Percentiles rank a stretch among this genome's conserved stretches.
These are phyloP conservation scores for Artemisia annua DNA, from an alignment of 129 eudicot genomes.

Conservation along the genomic window DNA sequence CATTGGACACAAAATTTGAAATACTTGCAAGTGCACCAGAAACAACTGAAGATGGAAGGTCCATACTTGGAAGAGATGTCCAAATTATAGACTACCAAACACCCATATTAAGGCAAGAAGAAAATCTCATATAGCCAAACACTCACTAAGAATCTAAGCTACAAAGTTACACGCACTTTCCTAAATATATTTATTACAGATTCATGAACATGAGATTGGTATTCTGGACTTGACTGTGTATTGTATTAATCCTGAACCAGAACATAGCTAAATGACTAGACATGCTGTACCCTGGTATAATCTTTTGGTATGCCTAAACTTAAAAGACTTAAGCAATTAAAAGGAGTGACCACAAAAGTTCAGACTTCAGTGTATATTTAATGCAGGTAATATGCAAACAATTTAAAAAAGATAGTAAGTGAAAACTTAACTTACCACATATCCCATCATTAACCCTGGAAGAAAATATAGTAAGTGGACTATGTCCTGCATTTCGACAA, in stretches of 20 bases:
- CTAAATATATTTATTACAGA: slow-evolving; percentile 5
- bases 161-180: slow-evolving; percentile 3
- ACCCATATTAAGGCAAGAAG: slow-evolving; percentile 8
- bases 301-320: neutral
- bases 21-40: too few species aligned
- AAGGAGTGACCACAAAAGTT: slow-evolving; percentile 4
- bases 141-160: neutral
- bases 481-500: slow-evolving; percentile 75
- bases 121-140: neutral
- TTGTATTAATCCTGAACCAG: too few species aligned
- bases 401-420: neutral
- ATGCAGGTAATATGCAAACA: neutral
- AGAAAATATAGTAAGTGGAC: slow-evolving; percentile 62
- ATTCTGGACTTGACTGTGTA: too few species aligned
- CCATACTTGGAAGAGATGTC: slow-evolving; percentile 17
- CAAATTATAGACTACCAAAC: slow-evolving; percentile 7
- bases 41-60: slow-evolving; percentile 1
- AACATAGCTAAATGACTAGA: neutral
- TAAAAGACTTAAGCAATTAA: too few species aligned
- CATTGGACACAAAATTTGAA: neutral
- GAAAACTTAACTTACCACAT: slow-evolving; percentile 57
- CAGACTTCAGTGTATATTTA: neutral
- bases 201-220: neutral
- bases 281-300: too few species aligned
- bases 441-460: slow-evolving; percentile 97